Base-by-base conservation (phyloP, 2,329 filamentous ascomycete species). In the Neopestalotiopsis sp. region DNA sequence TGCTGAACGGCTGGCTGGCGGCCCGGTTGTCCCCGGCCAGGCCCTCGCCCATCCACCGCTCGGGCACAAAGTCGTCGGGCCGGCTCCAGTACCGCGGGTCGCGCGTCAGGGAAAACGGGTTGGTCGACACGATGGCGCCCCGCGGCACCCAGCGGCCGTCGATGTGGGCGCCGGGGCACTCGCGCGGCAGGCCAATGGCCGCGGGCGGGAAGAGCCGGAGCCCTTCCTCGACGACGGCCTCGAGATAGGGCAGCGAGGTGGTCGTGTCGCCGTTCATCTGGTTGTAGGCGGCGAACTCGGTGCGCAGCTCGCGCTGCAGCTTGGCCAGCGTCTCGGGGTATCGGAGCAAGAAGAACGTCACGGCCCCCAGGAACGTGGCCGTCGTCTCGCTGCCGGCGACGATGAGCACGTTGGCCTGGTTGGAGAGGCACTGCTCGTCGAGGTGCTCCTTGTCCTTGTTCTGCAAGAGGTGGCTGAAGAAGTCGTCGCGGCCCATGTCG, bases 41-140 rank as follows among this genome's bases (percentile, higher is more conserved):
- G 24, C 59, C 68, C 9, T 56, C 45, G 4, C 60, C 68, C 4
- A 69, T 17, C 69, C 71, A 69, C 2, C 71, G 65, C 40, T 70
- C 69, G 4, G 72, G 72, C 12, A 67, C 49, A 57, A 72, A 73
- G 13, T 45, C 34, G 4, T 68, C 42, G 20, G 68, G 69, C 5
- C 40, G 14, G n/a, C 52, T 59, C 12, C 58, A 52, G 49, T 45
- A 57, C 9, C 66, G 40, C 13, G 66, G 40, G 30, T 73, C 65
- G 14, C 64, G 69, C 13, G 52, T 34, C 13, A 72, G 57, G 17
- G 79, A 74, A 72, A 82, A 85, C 1, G 81, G 77, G 57, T 83
- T 79, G 12, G 75, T 78, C 0, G 81, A 81, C 17, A 86, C 77
- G 68, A 84, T 80, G 10, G 62, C 61, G 14, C 70, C 71, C 4